phyloP scores from a whole-genome alignment of 2,329 filamentous ascomycete species.

The Huntiella bhutanensis region DNA sequence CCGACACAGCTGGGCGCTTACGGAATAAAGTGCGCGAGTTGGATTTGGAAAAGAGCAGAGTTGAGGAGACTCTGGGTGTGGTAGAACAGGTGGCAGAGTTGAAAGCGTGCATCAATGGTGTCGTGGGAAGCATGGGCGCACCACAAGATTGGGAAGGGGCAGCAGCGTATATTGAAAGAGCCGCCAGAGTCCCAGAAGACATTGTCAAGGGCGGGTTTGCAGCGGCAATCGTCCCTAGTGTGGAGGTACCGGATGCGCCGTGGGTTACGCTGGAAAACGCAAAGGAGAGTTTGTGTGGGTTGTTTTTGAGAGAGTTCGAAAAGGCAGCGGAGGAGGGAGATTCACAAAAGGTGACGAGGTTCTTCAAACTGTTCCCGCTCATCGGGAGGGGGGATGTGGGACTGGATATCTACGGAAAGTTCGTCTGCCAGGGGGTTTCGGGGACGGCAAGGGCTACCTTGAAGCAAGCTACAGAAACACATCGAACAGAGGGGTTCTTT shows the following conservation, averaged over 20 bases:
- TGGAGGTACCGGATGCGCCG: slow-evolving; percentile 85
- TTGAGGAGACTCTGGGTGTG: slow-evolving; percentile 75
- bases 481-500: slow-evolving; percentile 45
- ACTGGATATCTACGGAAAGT: slow-evolving; percentile 83
- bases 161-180: slow-evolving; percentile 70
- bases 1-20: slow-evolving; percentile 67
- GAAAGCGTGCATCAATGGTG: slow-evolving; percentile 87
- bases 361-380: slow-evolving; percentile 94
- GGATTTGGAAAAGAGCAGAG: slow-evolving; percentile 77
- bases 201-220: slow-evolving; percentile 77
- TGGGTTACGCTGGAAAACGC: slow-evolving; percentile 72
- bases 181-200: slow-evolving; percentile 58
- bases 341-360: slow-evolving; percentile 73
- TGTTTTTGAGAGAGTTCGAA: slow-evolving; percentile 91
- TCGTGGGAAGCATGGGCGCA: slow-evolving; percentile 89
- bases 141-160: slow-evolving; percentile 98
- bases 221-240: slow-evolving; percentile 78
- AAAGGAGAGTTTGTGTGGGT: slow-evolving; percentile 69
- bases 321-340: slow-evolving; percentile 77
- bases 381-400: slow-evolving; percentile 80
- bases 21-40: slow-evolving; percentile 73
- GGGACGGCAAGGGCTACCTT: slow-evolving; percentile 63
- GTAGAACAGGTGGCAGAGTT: slow-evolving; percentile 95
- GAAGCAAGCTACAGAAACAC: slow-evolving; percentile 40
- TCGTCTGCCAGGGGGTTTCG: slow-evolving; percentile 90